Conservation (phyloP, 306 rosid genomes). For the Prunus mira region DNA sequence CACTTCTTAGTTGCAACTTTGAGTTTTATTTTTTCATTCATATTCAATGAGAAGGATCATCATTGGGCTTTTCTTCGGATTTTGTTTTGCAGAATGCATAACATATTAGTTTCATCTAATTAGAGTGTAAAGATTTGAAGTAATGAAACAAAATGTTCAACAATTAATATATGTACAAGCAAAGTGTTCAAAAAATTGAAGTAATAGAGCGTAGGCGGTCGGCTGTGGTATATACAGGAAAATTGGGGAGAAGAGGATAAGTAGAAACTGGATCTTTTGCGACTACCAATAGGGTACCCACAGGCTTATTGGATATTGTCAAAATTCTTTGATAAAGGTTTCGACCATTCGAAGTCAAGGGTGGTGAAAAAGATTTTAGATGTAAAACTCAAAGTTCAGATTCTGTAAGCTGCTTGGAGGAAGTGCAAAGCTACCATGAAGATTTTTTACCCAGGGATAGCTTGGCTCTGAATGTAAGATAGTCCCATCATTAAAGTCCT, state of each 20-base stretch:
- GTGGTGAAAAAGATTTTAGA: not conserved
- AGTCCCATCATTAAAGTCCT: not conserved
- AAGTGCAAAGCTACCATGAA: not conserved
- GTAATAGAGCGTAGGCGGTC: not conserved
- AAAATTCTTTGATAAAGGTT: not conserved
- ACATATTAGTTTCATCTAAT: not conserved
- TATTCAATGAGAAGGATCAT: not conserved
- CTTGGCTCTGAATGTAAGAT: not conserved
- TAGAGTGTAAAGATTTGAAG: not conserved
- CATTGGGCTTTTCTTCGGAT: not conserved
- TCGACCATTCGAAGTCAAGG: not conserved
- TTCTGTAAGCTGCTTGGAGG: not conserved
- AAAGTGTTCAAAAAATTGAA: no score
- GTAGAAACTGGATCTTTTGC: not conserved
- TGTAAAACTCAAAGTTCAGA: not conserved
- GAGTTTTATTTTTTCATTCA: not conserved
- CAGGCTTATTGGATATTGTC: not conserved
- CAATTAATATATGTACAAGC: no score
- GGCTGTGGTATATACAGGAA: not conserved
- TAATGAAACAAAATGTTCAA: not conserved
- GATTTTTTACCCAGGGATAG: not conserved
- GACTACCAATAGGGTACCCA: not conserved
- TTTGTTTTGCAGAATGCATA: not conserved
- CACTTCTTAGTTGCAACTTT: conserved; percentile 3
- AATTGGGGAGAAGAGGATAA: not conserved